These are phyloP conservation scores for Candida sp. DNA, from an alignment of 1,139 yeast species.

Conservation along the genomic window DNA sequence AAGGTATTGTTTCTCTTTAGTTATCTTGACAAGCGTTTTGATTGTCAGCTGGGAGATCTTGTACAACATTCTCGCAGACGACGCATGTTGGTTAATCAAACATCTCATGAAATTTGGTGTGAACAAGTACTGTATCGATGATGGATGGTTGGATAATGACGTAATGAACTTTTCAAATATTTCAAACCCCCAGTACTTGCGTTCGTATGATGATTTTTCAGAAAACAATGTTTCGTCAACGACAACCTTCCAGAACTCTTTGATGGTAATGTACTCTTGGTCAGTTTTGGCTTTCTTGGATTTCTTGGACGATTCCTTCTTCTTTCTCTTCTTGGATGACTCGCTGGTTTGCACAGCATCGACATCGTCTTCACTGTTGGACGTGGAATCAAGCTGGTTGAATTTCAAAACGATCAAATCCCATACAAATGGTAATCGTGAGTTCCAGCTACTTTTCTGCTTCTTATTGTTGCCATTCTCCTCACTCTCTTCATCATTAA, in stretches of 20 bases:
- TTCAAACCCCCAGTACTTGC: constrained; percentile 89
- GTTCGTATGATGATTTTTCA: constrained; percentile 78
- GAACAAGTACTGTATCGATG: constrained; percentile 47
- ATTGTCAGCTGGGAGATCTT: constrained; percentile 65
- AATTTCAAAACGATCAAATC: constrained; percentile 56
- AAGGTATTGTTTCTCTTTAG: constrained; percentile 41
- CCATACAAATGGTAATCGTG: constrained; percentile 89
- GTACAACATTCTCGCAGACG: constrained; percentile 66
- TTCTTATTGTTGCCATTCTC: constrained; percentile 6
- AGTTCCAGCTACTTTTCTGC: constrained; percentile 77
- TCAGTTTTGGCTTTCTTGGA: constrained; percentile 23
- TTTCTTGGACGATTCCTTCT: constrained; percentile 29
- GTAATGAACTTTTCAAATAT: constrained; percentile 58
- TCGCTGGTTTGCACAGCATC: constrained; percentile 14
- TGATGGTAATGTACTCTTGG: constrained; percentile 39
- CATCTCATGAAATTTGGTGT: constrained; percentile 77
- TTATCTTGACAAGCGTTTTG: constrained; percentile 40
- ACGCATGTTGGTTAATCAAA: constrained; percentile 77
- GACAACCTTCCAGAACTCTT: constrained; percentile 80
- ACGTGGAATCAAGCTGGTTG: constrained; percentile 19
- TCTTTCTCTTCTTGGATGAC: constrained; percentile 10
- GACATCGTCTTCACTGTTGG: constrained; percentile 18
- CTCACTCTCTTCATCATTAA: constrained; percentile 33
- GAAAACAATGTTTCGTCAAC: constrained; percentile 84
- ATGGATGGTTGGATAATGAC: constrained; percentile 3